Percentiles rank a stretch among this genome's conserved stretches.
These are phyloP conservation scores for Mycena epipterygia DNA, from an alignment of 768 basidiomycete species.

Conservation along the genomic window DNA sequence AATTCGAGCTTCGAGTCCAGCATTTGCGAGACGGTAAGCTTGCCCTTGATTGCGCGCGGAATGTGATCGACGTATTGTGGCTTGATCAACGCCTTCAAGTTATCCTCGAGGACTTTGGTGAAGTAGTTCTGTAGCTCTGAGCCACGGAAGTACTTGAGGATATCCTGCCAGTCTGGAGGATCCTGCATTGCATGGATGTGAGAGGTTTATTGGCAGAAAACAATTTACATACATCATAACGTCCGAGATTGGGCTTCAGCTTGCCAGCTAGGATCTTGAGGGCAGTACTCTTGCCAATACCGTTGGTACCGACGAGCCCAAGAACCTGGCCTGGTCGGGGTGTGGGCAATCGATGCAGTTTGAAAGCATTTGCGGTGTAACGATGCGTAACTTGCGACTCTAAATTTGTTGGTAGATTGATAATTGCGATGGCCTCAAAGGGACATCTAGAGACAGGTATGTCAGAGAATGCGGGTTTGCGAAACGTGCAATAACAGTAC, in stretches of 20 bases:
- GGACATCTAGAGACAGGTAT: slow-evolving; percentile 78
- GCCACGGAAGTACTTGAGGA: slow-evolving; percentile 97
- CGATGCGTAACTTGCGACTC: slow-evolving; percentile 97
- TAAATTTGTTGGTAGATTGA: slow-evolving; percentile 98
- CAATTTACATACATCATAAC: slow-evolving; percentile 83
- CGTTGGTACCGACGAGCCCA: slow-evolving; percentile 99
- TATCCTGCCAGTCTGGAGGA: slow-evolving; percentile 99
- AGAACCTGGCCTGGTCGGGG: slow-evolving; percentile 98
- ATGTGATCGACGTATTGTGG: slow-evolving; percentile 99
- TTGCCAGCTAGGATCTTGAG: slow-evolving; percentile 97
- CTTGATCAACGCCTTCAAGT: slow-evolving; percentile 98
- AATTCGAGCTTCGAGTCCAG: slow-evolving; percentile 91
- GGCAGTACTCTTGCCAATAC: slow-evolving; percentile 99
- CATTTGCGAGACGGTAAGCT: slow-evolving; percentile 90
- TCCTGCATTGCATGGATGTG: slow-evolving; percentile 64
- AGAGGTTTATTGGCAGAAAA: slow-evolving; percentile 9
- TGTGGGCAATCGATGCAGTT: slow-evolving; percentile 97
- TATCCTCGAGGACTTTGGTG: slow-evolving; percentile 98
- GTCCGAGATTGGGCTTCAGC: slow-evolving; percentile 96
- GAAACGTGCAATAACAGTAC: slow-evolving; percentile 60
- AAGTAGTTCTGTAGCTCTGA: slow-evolving; percentile 99
- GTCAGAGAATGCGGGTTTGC: neutral
- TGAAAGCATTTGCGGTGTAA: slow-evolving; percentile 98
- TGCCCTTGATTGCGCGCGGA: slow-evolving; percentile 94
- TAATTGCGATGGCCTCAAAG: slow-evolving; percentile 98